These are phyloP conservation scores for Chlorella sp. DNA, from an alignment of 139 green algal species.

Conservation along the genomic window DNA sequence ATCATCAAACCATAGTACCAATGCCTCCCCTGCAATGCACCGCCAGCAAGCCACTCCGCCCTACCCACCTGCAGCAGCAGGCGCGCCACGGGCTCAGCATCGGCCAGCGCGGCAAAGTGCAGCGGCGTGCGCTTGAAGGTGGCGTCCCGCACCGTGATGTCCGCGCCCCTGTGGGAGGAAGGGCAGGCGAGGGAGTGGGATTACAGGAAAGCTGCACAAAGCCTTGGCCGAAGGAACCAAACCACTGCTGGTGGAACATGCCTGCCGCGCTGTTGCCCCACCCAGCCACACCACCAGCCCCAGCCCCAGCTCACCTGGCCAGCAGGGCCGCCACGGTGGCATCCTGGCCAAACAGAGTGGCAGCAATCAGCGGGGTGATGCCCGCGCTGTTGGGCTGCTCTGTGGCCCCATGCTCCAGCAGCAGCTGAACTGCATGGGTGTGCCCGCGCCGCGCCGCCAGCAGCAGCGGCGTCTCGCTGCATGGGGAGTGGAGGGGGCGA, in stretches of 20 bases:
- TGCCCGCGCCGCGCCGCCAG: slow-evolving; percentile 14
- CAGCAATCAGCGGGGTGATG: slow-evolving; percentile 6
- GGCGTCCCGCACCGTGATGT: neutral
- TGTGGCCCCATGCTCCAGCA: neutral
- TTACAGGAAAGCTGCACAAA: neutral
- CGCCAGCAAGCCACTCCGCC: too few species aligned
- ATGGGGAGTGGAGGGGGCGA: neutral
- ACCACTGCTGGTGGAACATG: too few species aligned
- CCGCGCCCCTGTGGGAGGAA: neutral
- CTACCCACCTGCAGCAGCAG: slow-evolving; percentile 1
- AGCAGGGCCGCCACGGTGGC: neutral
- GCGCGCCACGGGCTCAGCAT: neutral
- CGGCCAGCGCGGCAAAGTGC: slow-evolving; percentile 24
- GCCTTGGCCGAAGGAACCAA: too few species aligned
- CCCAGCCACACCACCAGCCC: neutral
- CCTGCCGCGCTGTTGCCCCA: neutral
- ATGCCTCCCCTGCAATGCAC: too few species aligned
- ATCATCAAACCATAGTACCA: too few species aligned
- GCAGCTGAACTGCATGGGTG: slow-evolving; percentile 6
- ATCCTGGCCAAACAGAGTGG: slow-evolving; percentile 16
- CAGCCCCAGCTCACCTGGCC: neutral
- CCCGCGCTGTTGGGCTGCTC: slow-evolving; percentile 2
- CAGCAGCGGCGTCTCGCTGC: slow-evolving; percentile 27
- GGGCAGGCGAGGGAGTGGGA: neutral
- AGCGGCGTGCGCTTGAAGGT: slow-evolving; percentile 12